Percentiles rank a stretch among this genome's conserved stretches.
Conservation (phyloP, 2,329 filamentous ascomycete species). For the Dactylellina parvicollis region DNA sequence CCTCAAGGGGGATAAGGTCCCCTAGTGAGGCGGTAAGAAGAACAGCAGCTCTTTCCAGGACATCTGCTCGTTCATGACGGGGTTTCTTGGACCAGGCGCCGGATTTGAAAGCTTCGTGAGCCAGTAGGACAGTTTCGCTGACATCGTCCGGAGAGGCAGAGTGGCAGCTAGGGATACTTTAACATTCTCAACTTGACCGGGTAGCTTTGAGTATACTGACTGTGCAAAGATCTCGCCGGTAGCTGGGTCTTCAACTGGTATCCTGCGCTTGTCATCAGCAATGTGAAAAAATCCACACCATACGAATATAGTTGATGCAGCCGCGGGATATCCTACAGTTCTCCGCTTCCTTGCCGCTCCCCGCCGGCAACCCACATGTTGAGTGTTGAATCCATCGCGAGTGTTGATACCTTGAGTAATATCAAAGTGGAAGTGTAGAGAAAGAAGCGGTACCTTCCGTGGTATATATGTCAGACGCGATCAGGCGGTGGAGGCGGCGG, state of each 20-base stretch:
- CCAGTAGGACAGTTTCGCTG: conserved; percentile 61
- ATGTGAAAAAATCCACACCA: conserved; percentile 49
- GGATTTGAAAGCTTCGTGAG: conserved; percentile 65
- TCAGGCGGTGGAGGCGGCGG: neutral
- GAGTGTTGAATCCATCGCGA: conserved; percentile 4
- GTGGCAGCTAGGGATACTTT: conserved; percentile 62
- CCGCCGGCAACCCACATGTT: conserved; percentile 62
- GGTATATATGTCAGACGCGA: neutral
- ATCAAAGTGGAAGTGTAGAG: too few species aligned
- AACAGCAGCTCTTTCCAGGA: conserved; percentile 70
- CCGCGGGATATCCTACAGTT: conserved; percentile 63
- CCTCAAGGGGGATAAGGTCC: conserved; percentile 71
- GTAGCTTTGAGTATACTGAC: conserved; percentile 59
- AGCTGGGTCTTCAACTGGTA: conserved; percentile 67
- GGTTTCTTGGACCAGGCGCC: conserved; percentile 70
- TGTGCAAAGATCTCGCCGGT: conserved; percentile 67
- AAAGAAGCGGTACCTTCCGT: too few species aligned
- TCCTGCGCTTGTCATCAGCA: conserved; percentile 60
- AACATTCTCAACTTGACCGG: neutral
- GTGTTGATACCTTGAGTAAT: too few species aligned
- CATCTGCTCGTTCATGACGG: conserved; percentile 69
- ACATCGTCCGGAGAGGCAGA: conserved; percentile 65
- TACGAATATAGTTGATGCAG: too few species aligned
- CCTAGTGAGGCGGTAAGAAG: conserved; percentile 68
- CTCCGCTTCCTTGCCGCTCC: conserved; percentile 62